Evolutionary conservation across 495 filamentous ascomycete genomes (phyloP).

Genomic region (Bacidia gigantensis): DNA sequence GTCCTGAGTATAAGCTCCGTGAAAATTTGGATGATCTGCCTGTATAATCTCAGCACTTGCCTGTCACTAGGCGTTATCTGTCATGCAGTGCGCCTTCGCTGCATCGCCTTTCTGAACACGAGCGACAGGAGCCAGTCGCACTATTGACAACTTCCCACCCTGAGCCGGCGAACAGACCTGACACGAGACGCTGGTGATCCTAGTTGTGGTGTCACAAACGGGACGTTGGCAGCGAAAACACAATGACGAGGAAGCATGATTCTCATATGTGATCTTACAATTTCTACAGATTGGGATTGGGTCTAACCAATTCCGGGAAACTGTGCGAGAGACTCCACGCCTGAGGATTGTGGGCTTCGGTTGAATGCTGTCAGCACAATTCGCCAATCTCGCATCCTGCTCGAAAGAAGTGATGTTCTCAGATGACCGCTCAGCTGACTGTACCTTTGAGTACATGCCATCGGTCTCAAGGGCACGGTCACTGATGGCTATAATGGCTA

Average conservation of each 20-base stretch:
- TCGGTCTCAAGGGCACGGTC: not conserved
- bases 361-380: not conserved
- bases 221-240: not conserved
- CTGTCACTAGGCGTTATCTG: not conserved
- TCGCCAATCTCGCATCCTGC: not conserved
- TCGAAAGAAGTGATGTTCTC: not conserved
- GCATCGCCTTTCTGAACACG: not conserved
- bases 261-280: not conserved
- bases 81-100: not conserved
- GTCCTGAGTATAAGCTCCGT: not conserved
- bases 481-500: not conserved
- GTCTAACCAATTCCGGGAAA: not conserved
- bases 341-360: not conserved
- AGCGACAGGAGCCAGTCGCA: not conserved
- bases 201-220: not conserved
- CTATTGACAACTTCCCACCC: too few species aligned
- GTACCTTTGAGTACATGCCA: not conserved
- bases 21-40: not conserved
- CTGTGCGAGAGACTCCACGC: not conserved
- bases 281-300: not conserved
- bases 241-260: not conserved
- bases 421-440: constrained; percentile 1
- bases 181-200: too few species aligned
- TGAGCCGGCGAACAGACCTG: too few species aligned
- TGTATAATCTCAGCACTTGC: not conserved